Base-by-base conservation (phyloP, 331 rosid species). In the Stylosanthes scabra region DNA sequence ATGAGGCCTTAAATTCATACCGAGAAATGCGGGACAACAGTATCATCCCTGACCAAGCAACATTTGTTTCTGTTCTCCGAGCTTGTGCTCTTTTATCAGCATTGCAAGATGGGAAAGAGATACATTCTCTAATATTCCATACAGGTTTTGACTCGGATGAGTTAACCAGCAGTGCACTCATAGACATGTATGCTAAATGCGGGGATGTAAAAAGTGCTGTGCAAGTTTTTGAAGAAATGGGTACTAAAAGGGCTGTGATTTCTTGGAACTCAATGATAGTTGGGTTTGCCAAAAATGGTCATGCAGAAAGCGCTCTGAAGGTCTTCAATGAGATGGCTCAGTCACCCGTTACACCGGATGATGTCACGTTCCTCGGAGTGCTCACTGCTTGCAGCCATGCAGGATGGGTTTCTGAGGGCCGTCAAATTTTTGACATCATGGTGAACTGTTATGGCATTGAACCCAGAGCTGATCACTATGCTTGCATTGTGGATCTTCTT, bases 181-280 rank as follows among this genome's bases (percentile, higher is more conserved):
- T 91, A 57, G 97, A 94, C 83, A 91, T 94, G 98, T 94, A 91
- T 78, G 93, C 98, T 45, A 94, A 94, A 85, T 88, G 96, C 27
- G 98, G 97, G 2, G 96, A 91, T 60, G 82, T 89, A 59, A 50
- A 54, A 72, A 71, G 88, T 78, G 86, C 90, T 52, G 73, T 71
- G 44, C 81, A 75, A 74, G 97, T 89, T 84, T 93, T 93, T 51
- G 73, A 72, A 61, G 97, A 91, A 85, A 71, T 88, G 91, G 13
- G 49, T 25, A n/a, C 56, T 58, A 93, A 84, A 79, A 83, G 76
- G n/a, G 84, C 83, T n/a, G 90, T 85, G 16, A 84, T 93, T 74
- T 88, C 96, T 68, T 93, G 95, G 98, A 93, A 93, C 82, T 89
- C 98, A 42, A 89, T 93, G 93, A 88, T 93, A 29, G 94, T 88